phyloP scores from a whole-genome alignment of 495 filamentous ascomycete genomes.

The Penicillium paxilli region DNA sequence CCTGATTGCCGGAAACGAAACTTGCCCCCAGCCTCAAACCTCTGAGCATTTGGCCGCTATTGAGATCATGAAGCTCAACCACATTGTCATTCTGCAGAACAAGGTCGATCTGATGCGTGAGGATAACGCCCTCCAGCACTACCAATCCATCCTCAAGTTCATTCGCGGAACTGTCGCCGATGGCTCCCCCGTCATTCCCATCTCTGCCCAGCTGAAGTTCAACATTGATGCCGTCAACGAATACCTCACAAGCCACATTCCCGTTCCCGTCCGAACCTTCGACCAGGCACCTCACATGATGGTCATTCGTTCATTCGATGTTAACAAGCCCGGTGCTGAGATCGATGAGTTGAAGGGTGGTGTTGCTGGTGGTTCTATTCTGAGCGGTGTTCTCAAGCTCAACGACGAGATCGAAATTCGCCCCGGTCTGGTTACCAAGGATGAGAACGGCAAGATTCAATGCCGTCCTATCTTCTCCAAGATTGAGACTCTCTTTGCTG shows the following conservation, averaged over 20 bases:
- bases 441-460: slow-evolving; percentile 89
- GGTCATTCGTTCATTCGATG: slow-evolving; percentile 96
- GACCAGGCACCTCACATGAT: slow-evolving; percentile 92
- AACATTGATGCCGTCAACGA: slow-evolving; percentile 99
- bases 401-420: slow-evolving; percentile 98
- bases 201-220: slow-evolving; percentile 98
- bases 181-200: slow-evolving; percentile 94
- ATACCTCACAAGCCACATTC: slow-evolving; percentile 87
- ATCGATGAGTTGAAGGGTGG: slow-evolving; percentile 98
- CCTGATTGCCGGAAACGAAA: slow-evolving; percentile 97
- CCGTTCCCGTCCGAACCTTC: slow-evolving; percentile 88
- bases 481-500: slow-evolving; percentile 91
- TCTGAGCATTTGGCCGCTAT: slow-evolving; percentile 98
- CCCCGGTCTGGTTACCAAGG: slow-evolving; percentile 91
- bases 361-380: slow-evolving; percentile 94
- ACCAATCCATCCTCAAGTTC: slow-evolving; percentile 95
- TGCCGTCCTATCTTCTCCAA: slow-evolving; percentile 96
- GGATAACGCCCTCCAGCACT: slow-evolving; percentile 87
- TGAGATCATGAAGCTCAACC: slow-evolving; percentile 97
- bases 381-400: slow-evolving; percentile 93
- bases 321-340: slow-evolving; percentile 99
- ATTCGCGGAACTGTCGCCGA: slow-evolving; percentile 96
- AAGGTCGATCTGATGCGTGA: slow-evolving; percentile 98
- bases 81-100: slow-evolving; percentile 99
- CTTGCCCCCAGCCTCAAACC: slow-evolving; percentile 97